Percentiles rank a stretch among this genome's conserved stretches.
phyloP scores from a whole-genome alignment of 73 alveolate species.

The Symbiodinium natans region DNA sequence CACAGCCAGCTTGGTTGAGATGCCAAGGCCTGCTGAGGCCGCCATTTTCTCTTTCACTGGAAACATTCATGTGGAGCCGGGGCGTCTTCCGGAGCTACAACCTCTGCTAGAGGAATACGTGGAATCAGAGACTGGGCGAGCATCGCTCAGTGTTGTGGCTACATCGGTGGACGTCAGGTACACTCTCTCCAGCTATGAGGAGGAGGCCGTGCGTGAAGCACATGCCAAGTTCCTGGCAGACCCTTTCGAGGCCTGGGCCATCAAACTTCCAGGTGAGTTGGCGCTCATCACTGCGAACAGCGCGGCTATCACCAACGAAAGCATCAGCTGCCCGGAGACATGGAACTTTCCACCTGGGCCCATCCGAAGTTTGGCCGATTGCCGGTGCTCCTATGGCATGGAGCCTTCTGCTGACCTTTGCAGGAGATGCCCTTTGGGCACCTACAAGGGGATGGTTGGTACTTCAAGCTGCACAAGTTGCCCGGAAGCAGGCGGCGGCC shows the following conservation, averaged over 20 bases:
- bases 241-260: background rate
- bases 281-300: background rate
- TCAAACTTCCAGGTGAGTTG: background rate
- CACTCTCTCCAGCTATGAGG: background rate
- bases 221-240: background rate
- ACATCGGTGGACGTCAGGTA: too few species aligned
- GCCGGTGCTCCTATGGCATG: background rate
- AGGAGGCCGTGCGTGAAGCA: background rate
- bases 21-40: too few species aligned
- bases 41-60: too few species aligned
- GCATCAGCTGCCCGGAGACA: background rate
- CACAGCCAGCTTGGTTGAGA: too few species aligned
- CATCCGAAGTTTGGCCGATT: background rate
- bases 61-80: too few species aligned
- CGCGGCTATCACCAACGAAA: background rate
- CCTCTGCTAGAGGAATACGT: too few species aligned
- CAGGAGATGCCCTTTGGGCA: background rate
- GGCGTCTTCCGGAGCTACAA: too few species aligned
- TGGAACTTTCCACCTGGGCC: background rate
- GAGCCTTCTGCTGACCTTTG: background rate
- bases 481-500: too few species aligned
- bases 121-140: too few species aligned
- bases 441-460: background rate
- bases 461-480: background rate
- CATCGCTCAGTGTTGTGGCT: too few species aligned